Conservation (phyloP, 2,329 filamentous ascomycete species). For the Fusarium keratoplasticum region DNA sequence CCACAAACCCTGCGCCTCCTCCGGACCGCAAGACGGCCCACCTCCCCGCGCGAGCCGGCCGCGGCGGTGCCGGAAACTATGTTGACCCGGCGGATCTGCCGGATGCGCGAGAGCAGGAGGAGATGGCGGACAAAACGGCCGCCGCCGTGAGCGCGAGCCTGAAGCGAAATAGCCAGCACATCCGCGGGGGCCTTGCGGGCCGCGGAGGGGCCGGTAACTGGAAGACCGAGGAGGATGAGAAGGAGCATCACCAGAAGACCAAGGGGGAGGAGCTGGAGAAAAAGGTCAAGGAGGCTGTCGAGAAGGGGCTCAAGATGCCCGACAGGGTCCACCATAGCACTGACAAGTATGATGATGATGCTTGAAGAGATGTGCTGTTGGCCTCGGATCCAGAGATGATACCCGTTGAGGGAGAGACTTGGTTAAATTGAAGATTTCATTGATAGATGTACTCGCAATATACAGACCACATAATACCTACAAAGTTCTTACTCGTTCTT, state of each 20-base stretch:
- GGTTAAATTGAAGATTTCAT: neutral
- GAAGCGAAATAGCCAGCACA: slow-evolving; percentile 36
- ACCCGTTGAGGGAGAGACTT: neutral
- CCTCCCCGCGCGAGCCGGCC: slow-evolving; percentile 60
- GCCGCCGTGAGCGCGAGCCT: slow-evolving; percentile 50
- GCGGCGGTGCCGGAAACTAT: slow-evolving; percentile 74
- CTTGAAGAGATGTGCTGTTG: neutral
- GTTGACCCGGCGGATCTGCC: slow-evolving; percentile 52
- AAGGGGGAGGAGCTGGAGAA: slow-evolving; percentile 55
- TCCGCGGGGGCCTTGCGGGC: slow-evolving; percentile 49
- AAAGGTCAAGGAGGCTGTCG: slow-evolving; percentile 59
- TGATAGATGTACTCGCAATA: neutral
- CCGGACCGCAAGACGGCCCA: slow-evolving; percentile 40
- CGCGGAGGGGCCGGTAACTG: slow-evolving; percentile 72
- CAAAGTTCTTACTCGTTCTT: neutral
- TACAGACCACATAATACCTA: neutral
- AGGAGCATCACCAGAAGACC: slow-evolving; percentile 35
- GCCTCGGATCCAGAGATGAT: neutral
- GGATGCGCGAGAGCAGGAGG: slow-evolving; percentile 48
- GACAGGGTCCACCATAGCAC: slow-evolving; percentile 55
- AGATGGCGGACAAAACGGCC: slow-evolving; percentile 49
- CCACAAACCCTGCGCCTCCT: slow-evolving; percentile 38
- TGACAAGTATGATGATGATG: slow-evolving; percentile 14
- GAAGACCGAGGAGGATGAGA: slow-evolving; percentile 44
- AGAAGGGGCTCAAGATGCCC: slow-evolving; percentile 60